Conservation (phyloP, 345 rosid species). For the Salix brachista region DNA sequence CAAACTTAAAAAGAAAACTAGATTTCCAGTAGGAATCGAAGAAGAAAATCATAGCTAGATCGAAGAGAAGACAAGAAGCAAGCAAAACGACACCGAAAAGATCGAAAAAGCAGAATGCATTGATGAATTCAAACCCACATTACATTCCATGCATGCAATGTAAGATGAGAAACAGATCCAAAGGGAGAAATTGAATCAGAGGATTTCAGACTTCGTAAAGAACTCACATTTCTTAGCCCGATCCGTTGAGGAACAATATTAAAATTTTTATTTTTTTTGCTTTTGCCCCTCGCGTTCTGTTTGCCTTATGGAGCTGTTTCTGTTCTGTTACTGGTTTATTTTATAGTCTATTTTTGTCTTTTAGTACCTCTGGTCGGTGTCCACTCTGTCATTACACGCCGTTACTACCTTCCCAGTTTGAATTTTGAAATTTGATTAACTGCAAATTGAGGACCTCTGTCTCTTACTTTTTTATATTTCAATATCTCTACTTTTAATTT, state of each 20-base stretch:
- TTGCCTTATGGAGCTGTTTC: slow-evolving; percentile 1
- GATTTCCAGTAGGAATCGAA: not conserved
- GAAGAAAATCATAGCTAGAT: slow-evolving; percentile 3
- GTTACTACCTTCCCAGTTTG: slow-evolving; percentile 11
- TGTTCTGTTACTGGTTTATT: slow-evolving; percentile 29
- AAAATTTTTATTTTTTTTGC: not conserved
- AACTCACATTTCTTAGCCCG: slow-evolving; percentile 49
- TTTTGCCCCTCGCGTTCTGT: slow-evolving; percentile 10
- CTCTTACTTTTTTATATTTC: not conserved
- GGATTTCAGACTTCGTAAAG: slow-evolving; percentile 7
- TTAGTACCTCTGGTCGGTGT: slow-evolving; percentile 45
- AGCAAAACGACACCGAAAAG: slow-evolving; percentile 9
- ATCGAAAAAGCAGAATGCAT: not conserved
- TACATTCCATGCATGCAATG: slow-evolving; percentile 26
- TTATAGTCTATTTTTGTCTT: slow-evolving; percentile 16
- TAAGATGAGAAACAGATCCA: slow-evolving; percentile 12
- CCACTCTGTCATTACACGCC: slow-evolving; percentile 52
- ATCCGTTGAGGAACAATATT: slow-evolving; percentile 23
- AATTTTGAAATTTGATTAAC: slow-evolving; percentile 1
- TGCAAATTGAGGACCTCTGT: not conserved
- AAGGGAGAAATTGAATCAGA: not conserved
- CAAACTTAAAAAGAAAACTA: not conserved
- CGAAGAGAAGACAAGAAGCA: slow-evolving; percentile 15
- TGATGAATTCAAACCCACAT: slow-evolving; percentile 12
- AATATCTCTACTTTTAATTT: not conserved